Evolutionary conservation across 176 grass and related monocot species (phyloP), one percentile per base, ranked within the genome.

Genomic region (Areca catechu): DNA sequence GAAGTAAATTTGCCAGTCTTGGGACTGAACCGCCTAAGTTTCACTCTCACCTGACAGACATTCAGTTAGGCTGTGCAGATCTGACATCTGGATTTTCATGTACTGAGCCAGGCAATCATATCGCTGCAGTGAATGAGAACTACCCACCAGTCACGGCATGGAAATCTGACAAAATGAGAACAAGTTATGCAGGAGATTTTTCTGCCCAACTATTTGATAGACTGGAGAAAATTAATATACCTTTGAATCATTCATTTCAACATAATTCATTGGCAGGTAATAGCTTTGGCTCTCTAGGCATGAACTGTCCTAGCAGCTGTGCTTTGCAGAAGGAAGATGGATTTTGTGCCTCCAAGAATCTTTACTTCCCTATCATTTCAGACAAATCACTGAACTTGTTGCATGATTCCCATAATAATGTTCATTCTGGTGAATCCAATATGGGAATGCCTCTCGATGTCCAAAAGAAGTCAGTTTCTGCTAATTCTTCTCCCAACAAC

Each of bases 31-130:
- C 80, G 3, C 78, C 75, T 29, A 85, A 84, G 58, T 83, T 91
- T 55, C 84, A 77, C 5, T 77, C 84, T 58, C 88, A 98, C 66
- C 71, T 98, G 62, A 92, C 93, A 53, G 93, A 92, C 61, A 98
- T 92, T 58, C 87, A 92, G 53, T 81, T 89, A 74, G 88, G 88
- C 30, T 92, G 74, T 59, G 68, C 70, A 66, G 93, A 98, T 62
- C 37, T 92, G 29, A 58, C 69, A 15, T 67, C 81, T 66, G 80
- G 75, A 29, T 29, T 29, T 29, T 29, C 27, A 29, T 29, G 27
- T 29, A 29, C 27, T 29, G 27, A 29, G 27, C 27, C 0, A 50
- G 25, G 70, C 5, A 71, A 62, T 79, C 78, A 82, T 55, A 69
- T 85, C 60, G 77, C 71, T 57, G 66, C 62, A 47, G 23, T 53